Evolutionary conservation across 257 asterid genomes (phyloP), one percentile per base, ranked within the genome.

Genomic region (Anisodus tanguticus): DNA sequence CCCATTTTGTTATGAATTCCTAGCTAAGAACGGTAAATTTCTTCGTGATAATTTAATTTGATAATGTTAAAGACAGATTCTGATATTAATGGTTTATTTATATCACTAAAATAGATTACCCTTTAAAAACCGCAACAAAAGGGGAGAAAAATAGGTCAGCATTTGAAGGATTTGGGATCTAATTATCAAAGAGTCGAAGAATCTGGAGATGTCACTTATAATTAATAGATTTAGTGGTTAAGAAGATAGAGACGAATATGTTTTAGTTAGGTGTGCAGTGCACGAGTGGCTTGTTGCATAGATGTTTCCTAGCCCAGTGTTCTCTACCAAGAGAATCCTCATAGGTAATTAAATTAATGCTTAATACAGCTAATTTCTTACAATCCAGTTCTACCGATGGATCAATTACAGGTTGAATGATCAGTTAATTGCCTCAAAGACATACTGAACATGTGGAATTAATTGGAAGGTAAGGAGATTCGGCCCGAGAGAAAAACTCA

Each of bases 211-310:
- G 3, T 69, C 53, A 13, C 31, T 69, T 39, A 69, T 39, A 39
- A 16, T 15, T 7, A 69, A 39, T 9, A 69, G 31, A 69, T 69
- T 69, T 26, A 69, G 77, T 69, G 13, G 31, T 39, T 69, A 39
- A 39, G 77, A 69, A 0, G 3, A 13, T 37, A 37, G 76, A 37
- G 51, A 68, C 53, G 26, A 15, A 37, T 39, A 3, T 45, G 19
- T 16, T 68, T 39, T 69, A 69, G 1, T 9, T n/a, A 43, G 26
- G 26, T 22, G 26, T 22, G 10, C 53, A 37, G 74, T 69, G 77
- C 81, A 76, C 81, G 81, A 51, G 26, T 76, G 81, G 47, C 47
- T 8, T 76, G 47, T 76, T 13, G 45, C 8, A 2, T 76, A 12
- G 81, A 76, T 76, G 26, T 76, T 51, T 51, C 81, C 49, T 35